A percentile compares a stretch with the other conserved stretches of the same genome.
These are phyloP conservation scores for Rhodamnia rubescens DNA, from an alignment of 345 rosid species.

Conservation along the genomic window DNA sequence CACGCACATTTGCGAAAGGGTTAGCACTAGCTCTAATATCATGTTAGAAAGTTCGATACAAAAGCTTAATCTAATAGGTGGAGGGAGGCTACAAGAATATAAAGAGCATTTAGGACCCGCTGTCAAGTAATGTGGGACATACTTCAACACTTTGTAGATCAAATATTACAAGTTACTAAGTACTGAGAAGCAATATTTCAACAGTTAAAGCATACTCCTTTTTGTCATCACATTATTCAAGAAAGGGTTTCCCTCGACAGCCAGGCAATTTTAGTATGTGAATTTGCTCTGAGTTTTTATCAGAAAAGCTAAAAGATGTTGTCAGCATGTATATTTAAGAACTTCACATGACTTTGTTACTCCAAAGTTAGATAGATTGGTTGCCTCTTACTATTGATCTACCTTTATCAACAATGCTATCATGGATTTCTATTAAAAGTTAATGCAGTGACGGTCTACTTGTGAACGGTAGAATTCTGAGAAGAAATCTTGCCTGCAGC, in stretches of 20 bases:
- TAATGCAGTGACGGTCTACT: background rate
- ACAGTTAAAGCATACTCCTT: background rate
- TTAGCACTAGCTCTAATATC: too few species aligned
- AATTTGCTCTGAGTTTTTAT: background rate
- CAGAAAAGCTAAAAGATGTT: background rate
- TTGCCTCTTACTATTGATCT: background rate
- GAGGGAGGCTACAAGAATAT: too few species aligned
- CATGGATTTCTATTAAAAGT: background rate
- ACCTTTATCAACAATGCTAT: background rate
- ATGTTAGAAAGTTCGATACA: too few species aligned
- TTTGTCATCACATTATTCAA: background rate
- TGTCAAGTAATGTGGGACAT: too few species aligned
- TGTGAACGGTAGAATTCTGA: background rate
- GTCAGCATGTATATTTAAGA: background rate
- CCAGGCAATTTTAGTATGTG: background rate
- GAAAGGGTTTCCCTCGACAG: background rate
- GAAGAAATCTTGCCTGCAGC: slow-evolving; percentile 35
- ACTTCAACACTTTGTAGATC: background rate
- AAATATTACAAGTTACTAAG: background rate
- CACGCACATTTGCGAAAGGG: too few species aligned
- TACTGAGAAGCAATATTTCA: background rate
- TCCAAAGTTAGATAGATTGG: background rate
- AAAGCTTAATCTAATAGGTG: too few species aligned
- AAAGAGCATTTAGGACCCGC: too few species aligned
- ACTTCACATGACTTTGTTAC: background rate